Conservation (phyloP, 2,329 filamentous ascomycete species). For the Paecilomyces formosus region DNA sequence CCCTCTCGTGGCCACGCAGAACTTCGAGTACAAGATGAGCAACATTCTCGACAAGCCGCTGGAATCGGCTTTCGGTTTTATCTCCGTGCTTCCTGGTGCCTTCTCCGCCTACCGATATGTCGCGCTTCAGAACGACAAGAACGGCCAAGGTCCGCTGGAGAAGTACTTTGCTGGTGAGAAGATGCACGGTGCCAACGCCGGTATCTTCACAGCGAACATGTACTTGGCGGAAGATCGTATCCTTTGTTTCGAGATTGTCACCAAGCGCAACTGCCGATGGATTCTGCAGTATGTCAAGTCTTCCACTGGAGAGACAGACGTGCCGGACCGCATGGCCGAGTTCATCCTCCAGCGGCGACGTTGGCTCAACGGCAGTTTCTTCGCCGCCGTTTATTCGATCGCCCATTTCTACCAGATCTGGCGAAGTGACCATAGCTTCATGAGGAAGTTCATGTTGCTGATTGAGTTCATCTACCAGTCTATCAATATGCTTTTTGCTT, state of each 20-base stretch:
- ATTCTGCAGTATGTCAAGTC: constrained; percentile 98
- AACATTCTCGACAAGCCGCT: constrained; percentile 98
- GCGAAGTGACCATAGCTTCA: constrained; percentile 78
- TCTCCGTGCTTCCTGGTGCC: constrained; percentile 89
- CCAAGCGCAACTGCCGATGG: constrained; percentile 96
- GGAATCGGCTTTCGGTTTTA: constrained; percentile 96
- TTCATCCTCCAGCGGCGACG: constrained; percentile 91
- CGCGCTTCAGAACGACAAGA: constrained; percentile 93
- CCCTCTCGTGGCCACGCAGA: constrained; percentile 89
- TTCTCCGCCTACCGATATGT: constrained; percentile 98
- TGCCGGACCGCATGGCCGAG: constrained; percentile 88
- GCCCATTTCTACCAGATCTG: constrained; percentile 96
- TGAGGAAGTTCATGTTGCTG: constrained; percentile 84
- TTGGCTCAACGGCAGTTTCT: constrained; percentile 98
- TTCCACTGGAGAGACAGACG: constrained; percentile 91
- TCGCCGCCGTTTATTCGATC: constrained; percentile 90
- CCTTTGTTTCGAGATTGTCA: constrained; percentile 69
- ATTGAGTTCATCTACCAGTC: constrained; percentile 93
- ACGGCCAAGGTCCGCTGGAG: constrained; percentile 81
- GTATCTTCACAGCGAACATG: constrained; percentile 90
- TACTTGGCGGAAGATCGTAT: constrained; percentile 46
- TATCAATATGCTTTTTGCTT: constrained; percentile 93
- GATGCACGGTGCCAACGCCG: constrained; percentile 85
- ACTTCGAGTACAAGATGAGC: constrained; percentile 99
- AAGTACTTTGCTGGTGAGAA: constrained; percentile 98